Evolutionary conservation across 108 stramenopile species (phyloP).

Genomic region (Skeletonema potamos): DNA sequence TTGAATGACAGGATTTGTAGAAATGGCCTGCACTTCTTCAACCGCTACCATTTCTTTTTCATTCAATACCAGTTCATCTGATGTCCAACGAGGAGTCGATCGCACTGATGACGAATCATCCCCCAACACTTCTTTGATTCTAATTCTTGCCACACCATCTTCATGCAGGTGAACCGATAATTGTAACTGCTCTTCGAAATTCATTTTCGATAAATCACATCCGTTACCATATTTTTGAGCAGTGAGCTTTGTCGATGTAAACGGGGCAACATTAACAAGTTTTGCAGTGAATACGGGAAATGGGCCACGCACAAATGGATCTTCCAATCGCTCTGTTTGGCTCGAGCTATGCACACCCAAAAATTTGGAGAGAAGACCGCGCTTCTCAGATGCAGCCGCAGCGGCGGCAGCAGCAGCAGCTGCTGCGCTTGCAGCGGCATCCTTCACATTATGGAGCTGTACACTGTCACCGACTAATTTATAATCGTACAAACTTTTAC

Average conservation of each 20-base stretch:
- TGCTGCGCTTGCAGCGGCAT: background rate
- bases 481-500: conserved; percentile 60
- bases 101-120: conserved; percentile 27
- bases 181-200: conserved; percentile 55
- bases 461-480: conserved; percentile 57
- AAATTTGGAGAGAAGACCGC: conserved; percentile 27
- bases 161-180: conserved; percentile 63
- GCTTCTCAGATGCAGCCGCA: background rate
- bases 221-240: conserved; percentile 22
- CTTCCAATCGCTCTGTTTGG: conserved; percentile 4
- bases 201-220: conserved; percentile 7
- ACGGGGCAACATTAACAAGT: conserved; percentile 52
- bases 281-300: conserved; percentile 67
- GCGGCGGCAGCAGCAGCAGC: background rate
- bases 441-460: conserved; percentile 7
- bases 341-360: conserved; percentile 25
- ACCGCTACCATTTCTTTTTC: conserved; percentile 55
- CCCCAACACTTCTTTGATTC: conserved; percentile 75
- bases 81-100: conserved; percentile 67
- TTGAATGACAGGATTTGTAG: conserved; percentile 18
- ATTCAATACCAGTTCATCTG: conserved; percentile 85
- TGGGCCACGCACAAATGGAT: conserved; percentile 64
- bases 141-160: conserved; percentile 80
- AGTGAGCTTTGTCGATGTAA: conserved; percentile 54
- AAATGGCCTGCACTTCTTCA: conserved; percentile 39